Base-by-base conservation (phyloP, 2,329 filamentous ascomycete genomes). In the Penicillium freii region DNA sequence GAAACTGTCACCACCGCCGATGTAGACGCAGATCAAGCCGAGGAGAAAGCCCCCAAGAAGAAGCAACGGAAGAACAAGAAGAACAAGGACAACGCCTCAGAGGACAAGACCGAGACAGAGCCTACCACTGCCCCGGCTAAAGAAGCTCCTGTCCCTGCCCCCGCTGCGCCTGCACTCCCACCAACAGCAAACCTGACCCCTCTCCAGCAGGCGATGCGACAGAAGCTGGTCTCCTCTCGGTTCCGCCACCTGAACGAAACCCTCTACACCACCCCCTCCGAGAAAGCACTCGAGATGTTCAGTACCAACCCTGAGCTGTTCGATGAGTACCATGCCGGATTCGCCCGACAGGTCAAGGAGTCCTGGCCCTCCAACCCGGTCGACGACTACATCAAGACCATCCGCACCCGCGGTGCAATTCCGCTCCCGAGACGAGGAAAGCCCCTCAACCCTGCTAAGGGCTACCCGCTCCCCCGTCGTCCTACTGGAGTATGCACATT, bases 191-290 rank as follows among this genome's bases (percentile, higher is more conserved):
- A 90, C 66, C 85, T 99, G 69, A 99, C 94, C 0, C 92, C 94
- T 4, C 86, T 99, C 56, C 94, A 99, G 80, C 86, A 89, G 54
- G 87, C 91, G 4, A 99, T 99, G 94, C 88, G 91, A 60, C 88
- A 92, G 71, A 99, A 99, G 80, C 87, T 99, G 62, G 83, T 96
- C 61, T 95, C 92, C 10, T 92, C 94, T 1, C 92, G 94, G 57
- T 99, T 99, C 84, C 91, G 94, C 62, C 92, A 97, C 76, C 86
- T 99, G 60, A 99, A 99, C 75, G 90, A 99, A 79, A 93, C 91
- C 0, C 87, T 99, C 15, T 99, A 99, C 79, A 97, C 93, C 5
- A 90, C 88, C 8, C 90, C 92, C 1, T 99, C 94, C 0, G 80
- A 81, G 36, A 87, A 94, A 63, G 90, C 94, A n/a, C 86, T 94